Conservation (phyloP, 768 basidiomycete species). For the Kwoniella sp. region DNA sequence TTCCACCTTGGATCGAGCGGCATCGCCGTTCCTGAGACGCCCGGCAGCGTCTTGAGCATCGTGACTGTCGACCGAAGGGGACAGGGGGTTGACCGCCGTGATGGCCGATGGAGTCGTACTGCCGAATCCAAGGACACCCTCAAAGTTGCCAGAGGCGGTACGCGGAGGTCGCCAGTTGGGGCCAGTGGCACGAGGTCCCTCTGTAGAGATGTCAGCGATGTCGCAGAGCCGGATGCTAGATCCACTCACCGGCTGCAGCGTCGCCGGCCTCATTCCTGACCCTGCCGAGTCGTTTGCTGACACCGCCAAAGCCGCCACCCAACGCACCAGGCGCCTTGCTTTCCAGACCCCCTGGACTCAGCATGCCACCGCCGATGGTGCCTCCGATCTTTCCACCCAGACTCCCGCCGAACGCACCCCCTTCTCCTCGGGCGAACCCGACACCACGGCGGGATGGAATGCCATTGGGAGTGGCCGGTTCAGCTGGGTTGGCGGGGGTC, state of each 20-base stretch:
- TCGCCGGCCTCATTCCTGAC: constrained; percentile 23
- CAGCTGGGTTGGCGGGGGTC: constrained; percentile 4
- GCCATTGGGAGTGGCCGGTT: constrained; percentile 14
- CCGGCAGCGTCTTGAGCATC: not conserved
- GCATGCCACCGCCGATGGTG: constrained; percentile 28
- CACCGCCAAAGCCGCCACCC: constrained; percentile 41
- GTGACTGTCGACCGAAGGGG: not conserved
- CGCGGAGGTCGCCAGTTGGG: constrained; percentile 36
- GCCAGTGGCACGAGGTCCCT: constrained; percentile 9
- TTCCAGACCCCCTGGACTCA: constrained; percentile 18
- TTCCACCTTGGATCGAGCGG: not conserved
- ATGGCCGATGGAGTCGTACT: constrained; percentile 12
- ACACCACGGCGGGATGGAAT: constrained; percentile 27
- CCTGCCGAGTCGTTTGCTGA: constrained; percentile 27
- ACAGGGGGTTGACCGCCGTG: constrained; percentile 1
- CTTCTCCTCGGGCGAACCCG: constrained; percentile 48
- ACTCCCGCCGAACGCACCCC: constrained; percentile 42
- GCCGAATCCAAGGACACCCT: constrained; percentile 48
- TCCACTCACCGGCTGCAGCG: constrained; percentile 24
- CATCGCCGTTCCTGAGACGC: constrained; percentile 3
- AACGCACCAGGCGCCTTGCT: constrained; percentile 29
- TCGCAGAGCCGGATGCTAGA: not conserved
- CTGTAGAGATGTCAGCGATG: not conserved
- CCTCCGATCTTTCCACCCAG: constrained; percentile 23
- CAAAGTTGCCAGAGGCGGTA: constrained; percentile 42